A percentile compares a stretch with the other conserved stretches of the same genome.
Evolutionary conservation across 2,329 filamentous ascomycete genomes (phyloP).

Genomic region (Ustulina deusta): DNA sequence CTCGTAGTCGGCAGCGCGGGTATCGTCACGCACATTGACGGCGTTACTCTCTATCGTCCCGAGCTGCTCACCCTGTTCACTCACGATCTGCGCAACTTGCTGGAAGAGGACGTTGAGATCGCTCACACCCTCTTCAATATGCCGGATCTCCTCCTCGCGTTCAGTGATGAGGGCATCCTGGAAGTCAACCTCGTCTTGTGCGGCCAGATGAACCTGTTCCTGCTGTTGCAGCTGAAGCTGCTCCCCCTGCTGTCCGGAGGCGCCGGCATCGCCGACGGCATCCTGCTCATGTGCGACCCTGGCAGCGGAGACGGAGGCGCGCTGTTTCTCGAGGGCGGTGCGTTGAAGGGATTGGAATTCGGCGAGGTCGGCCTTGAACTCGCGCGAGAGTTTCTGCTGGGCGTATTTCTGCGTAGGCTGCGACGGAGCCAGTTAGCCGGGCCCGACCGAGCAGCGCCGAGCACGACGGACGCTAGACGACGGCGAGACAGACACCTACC

Average conservation of each 20-base stretch:
- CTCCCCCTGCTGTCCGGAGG: slow-evolving; percentile 49
- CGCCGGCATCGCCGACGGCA: slow-evolving; percentile 49
- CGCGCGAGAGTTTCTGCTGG: slow-evolving; percentile 92
- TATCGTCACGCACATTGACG: slow-evolving; percentile 83
- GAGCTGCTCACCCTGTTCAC: slow-evolving; percentile 90
- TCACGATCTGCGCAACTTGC: slow-evolving; percentile 97
- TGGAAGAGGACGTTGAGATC: slow-evolving; percentile 97
- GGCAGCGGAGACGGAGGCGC: slow-evolving; percentile 84
- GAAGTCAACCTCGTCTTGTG: slow-evolving; percentile 96
- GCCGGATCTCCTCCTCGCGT: slow-evolving; percentile 95
- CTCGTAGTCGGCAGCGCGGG: slow-evolving; percentile 86
- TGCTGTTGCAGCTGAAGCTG: slow-evolving; percentile 61
- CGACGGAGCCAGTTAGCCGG: slow-evolving; percentile 25
- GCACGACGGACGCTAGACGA: neutral
- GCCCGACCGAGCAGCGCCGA: neutral
- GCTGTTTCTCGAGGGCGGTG: slow-evolving; percentile 90
- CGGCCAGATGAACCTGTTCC: slow-evolving; percentile 82
- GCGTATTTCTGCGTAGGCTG: slow-evolving; percentile 96
- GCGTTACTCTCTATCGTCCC: slow-evolving; percentile 92
- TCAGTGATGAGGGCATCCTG: slow-evolving; percentile 96
- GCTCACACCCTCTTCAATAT: slow-evolving; percentile 95
- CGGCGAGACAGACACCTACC: slow-evolving; percentile 60
- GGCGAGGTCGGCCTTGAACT: slow-evolving; percentile 88
- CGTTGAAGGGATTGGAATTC: slow-evolving; percentile 96
- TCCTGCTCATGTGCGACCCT: slow-evolving; percentile 79